Conservation (phyloP, 2,329 filamentous ascomycete genomes). For the Calonectria naviculata region DNA sequence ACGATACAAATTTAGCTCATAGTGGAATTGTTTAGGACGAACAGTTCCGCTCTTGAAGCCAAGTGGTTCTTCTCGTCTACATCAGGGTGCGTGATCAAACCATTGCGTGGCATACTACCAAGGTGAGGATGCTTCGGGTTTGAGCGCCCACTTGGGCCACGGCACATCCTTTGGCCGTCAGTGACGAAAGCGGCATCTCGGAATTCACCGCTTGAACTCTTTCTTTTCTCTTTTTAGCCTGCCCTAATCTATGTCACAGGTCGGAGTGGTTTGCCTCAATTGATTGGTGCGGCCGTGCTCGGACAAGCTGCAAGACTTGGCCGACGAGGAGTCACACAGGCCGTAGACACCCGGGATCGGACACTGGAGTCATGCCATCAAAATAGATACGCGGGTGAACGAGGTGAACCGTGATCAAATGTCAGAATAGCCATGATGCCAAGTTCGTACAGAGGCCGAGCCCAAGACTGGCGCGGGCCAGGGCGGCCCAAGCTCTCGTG, state of each 20-base stretch:
- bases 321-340: background rate
- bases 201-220: background rate
- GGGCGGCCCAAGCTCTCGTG: background rate
- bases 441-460: background rate
- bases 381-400: background rate
- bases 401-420: background rate
- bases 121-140: background rate
- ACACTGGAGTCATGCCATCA: background rate
- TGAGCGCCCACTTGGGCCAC: background rate
- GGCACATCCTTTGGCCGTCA: background rate
- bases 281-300: background rate
- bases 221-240: background rate
- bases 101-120: background rate
- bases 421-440: background rate
- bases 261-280: background rate
- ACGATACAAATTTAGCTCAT: background rate
- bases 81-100: background rate
- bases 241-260: background rate
- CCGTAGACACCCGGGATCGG: background rate
- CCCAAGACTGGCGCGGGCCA: background rate
- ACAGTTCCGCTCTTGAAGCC: background rate
- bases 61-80: background rate
- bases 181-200: background rate
- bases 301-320: background rate
- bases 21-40: background rate